Percentiles rank a stretch among this genome's conserved stretches.
These are phyloP conservation scores for Ophiostoma fasciatum DNA, from an alignment of 2,329 filamentous ascomycete species.

Conservation along the genomic window DNA sequence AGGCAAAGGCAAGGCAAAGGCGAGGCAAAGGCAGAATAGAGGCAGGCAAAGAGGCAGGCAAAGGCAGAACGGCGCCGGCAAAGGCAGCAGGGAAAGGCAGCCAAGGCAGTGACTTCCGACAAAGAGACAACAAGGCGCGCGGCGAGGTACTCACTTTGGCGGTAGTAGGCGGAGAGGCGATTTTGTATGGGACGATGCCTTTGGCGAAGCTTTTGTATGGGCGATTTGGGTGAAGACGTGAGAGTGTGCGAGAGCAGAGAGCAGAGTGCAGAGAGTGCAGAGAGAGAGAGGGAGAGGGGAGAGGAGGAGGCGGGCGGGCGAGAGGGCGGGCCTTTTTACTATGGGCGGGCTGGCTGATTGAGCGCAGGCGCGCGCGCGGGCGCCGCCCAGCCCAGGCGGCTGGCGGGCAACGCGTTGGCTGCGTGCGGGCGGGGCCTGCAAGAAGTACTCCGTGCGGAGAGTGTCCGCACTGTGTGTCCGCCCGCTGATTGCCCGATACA, in stretches of 20 bases:
- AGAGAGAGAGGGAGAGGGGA: conserved; percentile 42
- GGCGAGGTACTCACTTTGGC: conserved; percentile 36
- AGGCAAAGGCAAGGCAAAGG: no score
- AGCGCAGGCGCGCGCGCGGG: conserved; percentile 22
- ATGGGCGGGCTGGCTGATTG: conserved; percentile 46
- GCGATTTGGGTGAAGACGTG: conserved; percentile 18
- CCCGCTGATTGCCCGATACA: no score
- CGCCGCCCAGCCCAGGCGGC: no score
- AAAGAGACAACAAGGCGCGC: conserved; percentile 24
- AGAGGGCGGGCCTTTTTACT: conserved; percentile 46
- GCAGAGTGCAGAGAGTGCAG: conserved; percentile 32
- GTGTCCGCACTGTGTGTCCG: conserved; percentile 2
- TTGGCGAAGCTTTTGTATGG: conserved; percentile 43
- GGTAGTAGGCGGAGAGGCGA: conserved; percentile 10
- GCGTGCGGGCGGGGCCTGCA: no score
- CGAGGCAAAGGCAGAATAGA: conserved; percentile 1
- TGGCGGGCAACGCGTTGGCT: no score
- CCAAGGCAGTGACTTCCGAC: conserved; percentile 24
- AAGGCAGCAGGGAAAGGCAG: background rate
- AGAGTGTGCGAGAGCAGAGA: no score
- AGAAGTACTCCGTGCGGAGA: conserved; percentile 13
- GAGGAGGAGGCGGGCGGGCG: conserved; percentile 36
- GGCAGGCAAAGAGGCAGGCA: background rate
- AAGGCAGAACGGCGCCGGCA: background rate
- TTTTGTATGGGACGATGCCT: conserved; percentile 33